These are phyloP conservation scores for Phytophthora macrochlamydospora DNA, from an alignment of 352 stramenopile species.

Conservation along the genomic window DNA sequence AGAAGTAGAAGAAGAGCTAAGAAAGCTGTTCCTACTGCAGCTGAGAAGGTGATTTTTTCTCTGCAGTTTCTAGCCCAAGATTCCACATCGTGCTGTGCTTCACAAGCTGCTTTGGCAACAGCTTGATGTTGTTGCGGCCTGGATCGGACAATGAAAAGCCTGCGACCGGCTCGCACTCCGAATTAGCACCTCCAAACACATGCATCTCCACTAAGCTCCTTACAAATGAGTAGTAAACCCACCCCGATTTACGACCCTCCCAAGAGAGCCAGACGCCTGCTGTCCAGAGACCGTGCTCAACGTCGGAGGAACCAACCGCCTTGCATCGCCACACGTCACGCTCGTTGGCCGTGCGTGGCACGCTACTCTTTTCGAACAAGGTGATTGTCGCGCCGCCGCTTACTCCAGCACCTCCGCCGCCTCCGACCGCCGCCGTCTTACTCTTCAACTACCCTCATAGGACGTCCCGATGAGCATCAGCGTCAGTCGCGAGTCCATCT, in stretches of 20 bases:
- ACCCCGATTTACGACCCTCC: not conserved
- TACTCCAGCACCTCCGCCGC: not conserved
- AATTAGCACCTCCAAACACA: too few species aligned
- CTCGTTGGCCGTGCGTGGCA: not conserved
- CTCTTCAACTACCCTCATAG: not conserved
- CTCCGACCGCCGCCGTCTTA: not conserved
- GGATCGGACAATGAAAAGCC: too few species aligned
- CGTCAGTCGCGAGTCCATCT: constrained; percentile 85
- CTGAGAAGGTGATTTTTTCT: too few species aligned
- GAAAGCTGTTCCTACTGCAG: too few species aligned
- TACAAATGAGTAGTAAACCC: too few species aligned
- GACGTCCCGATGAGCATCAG: constrained; percentile 64
- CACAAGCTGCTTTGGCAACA: too few species aligned
- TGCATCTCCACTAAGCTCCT: too few species aligned
- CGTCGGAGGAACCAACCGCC: not conserved
- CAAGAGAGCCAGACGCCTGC: not conserved
- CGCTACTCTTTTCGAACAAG: not conserved
- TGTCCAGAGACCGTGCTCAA: not conserved
- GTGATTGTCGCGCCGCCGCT: not conserved
- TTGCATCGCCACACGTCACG: not conserved
- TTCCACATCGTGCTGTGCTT: too few species aligned
- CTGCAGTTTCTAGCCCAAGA: too few species aligned
- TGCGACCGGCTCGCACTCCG: too few species aligned
- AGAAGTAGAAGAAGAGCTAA: too few species aligned
- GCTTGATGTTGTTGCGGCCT: too few species aligned